Evolutionary conservation across 306 rosid genomes (phyloP), one percentile per base, ranked within the genome.

Genomic region (Prunus campanulata): DNA sequence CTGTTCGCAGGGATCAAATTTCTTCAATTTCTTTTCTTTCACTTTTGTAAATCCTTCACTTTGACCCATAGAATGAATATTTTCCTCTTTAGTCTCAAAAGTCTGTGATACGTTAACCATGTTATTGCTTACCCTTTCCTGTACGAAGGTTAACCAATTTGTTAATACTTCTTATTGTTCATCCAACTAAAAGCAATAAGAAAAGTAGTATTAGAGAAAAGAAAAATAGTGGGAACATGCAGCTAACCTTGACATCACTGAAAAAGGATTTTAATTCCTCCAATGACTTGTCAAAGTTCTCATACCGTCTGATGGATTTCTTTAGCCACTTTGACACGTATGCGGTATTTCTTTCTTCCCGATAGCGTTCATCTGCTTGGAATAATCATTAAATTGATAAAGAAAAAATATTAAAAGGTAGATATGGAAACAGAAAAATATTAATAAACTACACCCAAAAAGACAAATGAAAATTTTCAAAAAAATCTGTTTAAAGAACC

Each of bases 291-390:
- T 89, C 88, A 74, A 94, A 88, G 70, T 29, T 87, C 61, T 82
- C 86, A 84, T 81, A 90, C 73, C 82, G 86, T 82, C 74, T 90
- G 47, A 88, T 79, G 67, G 87, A 77, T 78, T 87, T 94, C 84
- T 91, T 90, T 71, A 94, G 88, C 97, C 98, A 94, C 93, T 94
- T 94, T 1, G 98, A 94, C 80, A 94, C 79, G 64, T 81, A 83
- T 66, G 83, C 83, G 82, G 81, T 86, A 80, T 90, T 91, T 85
- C 97, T 89, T 84, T 89, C 95, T 77, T 85, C 89, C 78, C 64
- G 85, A 82, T 88, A 88, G 48, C 98, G 98, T 76, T 94, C 98
- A 84, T 94, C 98, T 94, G 83, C 78, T 88, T 85, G 74, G 84
- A 84, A 64, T 39, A 27, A 75, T 42, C 70, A 85, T 72, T 39